Evolutionary conservation across 2,329 filamentous ascomycete species (phyloP), one percentile per base, ranked within the genome.

Genomic region (Cladosporium sp.): DNA sequence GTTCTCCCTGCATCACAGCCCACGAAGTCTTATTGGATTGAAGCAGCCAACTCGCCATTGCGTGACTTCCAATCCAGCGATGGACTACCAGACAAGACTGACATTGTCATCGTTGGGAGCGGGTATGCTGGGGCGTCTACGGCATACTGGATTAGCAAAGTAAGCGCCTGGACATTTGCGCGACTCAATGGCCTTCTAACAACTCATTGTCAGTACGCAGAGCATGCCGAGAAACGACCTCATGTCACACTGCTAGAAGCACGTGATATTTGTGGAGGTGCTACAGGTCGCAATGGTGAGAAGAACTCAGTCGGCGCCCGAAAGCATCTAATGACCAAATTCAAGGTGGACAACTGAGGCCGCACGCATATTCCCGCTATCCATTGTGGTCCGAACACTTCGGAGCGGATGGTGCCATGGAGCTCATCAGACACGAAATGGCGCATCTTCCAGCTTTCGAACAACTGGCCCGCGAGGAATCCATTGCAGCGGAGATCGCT

Each of bases 311-410:
- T 10, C n/a, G 15, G 3, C 19, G 7, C 24, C 6, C 24, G n/a
- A 34, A 19, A 0, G 1, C 9, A 7, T 34, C 44, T 48, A 3
- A 48, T 24, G 19, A 4, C 20, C 9, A 2, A 6, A 36, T 3
- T 10, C n/a, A 40, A 67, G 66, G 53, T 50, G 68, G 53, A 53
- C 68, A 62, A 60, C 57, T 68, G 22, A 60, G 65, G 57, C 58
- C 59, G 15, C 65, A 69, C 36, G 64, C 64, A 2, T 71, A 70
- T 55, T 70, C 69, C 20, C 67, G 69, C 19, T 70, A 71, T 40
- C 24, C 64, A n/a, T 9, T 35, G 17, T 71, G 69, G 69, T 63
- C 64, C 15, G 60, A 61, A 13, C 58, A 62, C 0, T 70, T 70
- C 25, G 69, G 69, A 1, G 37, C 66, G 0, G 62, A 67, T 12